These are phyloP conservation scores for Meyerozyma athensensis DNA, from an alignment of 1,139 yeast genomes.

Conservation along the genomic window DNA sequence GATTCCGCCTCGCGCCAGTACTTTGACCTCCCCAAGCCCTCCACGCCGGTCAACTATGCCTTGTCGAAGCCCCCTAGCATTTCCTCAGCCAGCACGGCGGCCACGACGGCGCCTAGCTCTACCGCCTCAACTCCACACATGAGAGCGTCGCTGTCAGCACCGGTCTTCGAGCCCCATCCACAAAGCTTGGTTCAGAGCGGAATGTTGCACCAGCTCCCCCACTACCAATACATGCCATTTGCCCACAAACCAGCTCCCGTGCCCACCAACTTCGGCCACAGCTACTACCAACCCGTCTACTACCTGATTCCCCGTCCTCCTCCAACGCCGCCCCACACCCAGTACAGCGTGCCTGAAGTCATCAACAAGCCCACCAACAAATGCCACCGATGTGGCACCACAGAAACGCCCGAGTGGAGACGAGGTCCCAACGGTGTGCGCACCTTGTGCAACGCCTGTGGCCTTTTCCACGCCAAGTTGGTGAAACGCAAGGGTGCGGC, in stretches of 20 bases:
- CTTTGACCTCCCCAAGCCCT: constrained; percentile 10
- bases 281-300: constrained; percentile 7
- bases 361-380: constrained; percentile 33
- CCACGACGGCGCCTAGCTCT: constrained; percentile 10
- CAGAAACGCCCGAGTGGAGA: constrained; percentile 89
- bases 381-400: constrained; percentile 72
- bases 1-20: not conserved
- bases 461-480: constrained; percentile 73
- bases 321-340: constrained; percentile 9
- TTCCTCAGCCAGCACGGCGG: constrained; percentile 9
- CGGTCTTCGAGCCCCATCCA: not conserved
- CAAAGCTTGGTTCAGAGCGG: not conserved
- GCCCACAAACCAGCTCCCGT: constrained; percentile 5
- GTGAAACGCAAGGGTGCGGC: constrained; percentile 64
- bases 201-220: not conserved
- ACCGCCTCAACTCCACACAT: constrained; percentile 5
- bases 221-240: constrained; percentile 1
- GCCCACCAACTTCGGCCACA: constrained; percentile 3
- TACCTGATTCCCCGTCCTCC: constrained; percentile 7
- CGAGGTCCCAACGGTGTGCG: constrained; percentile 84
- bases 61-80: constrained; percentile 9
- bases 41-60: constrained; percentile 15
- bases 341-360: constrained; percentile 29
- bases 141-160: not conserved
- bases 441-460: constrained; percentile 87